Evolutionary conservation across 1,139 yeast species (phyloP).

Genomic region (Suhomyces yuchorum): DNA sequence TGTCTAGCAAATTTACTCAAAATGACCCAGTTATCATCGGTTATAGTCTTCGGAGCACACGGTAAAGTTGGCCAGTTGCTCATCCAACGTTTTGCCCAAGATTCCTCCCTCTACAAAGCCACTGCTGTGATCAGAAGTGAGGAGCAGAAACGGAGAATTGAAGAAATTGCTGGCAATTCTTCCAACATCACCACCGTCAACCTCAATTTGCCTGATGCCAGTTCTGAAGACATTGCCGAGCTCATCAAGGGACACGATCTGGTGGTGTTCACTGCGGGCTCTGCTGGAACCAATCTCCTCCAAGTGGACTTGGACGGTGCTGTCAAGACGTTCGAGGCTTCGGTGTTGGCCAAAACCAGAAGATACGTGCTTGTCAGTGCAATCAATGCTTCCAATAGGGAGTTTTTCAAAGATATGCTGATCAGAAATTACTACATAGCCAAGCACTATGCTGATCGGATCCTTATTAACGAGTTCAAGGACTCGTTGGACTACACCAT

Average conservation of each 20-base stretch:
- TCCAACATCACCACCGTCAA: constrained; percentile 38
- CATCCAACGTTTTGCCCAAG: constrained; percentile 28
- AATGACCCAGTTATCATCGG: constrained; percentile 10
- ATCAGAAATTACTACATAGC: constrained; percentile 50
- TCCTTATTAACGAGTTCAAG: constrained; percentile 37
- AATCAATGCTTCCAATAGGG: constrained; percentile 52
- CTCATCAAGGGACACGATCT: constrained; percentile 53
- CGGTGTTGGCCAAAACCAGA: constrained; percentile 45
- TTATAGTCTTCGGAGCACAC: constrained; percentile 57
- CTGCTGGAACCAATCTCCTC: constrained; percentile 58
- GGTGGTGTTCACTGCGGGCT: constrained; percentile 65
- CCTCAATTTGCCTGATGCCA: constrained; percentile 40
- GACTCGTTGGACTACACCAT: constrained; percentile 51
- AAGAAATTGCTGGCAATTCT: constrained; percentile 28
- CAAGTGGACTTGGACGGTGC: constrained; percentile 66
- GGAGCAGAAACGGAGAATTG: constrained; percentile 44
- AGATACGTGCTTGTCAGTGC: constrained; percentile 62
- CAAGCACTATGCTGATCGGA: constrained; percentile 58
- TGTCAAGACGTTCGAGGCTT: constrained; percentile 59
- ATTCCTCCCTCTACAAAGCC: constrained; percentile 32
- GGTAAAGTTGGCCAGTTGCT: constrained; percentile 57
- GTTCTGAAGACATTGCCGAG: constrained; percentile 35
- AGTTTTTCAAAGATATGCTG: constrained; percentile 29
- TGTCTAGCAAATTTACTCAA: too few species aligned
- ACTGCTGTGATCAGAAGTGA: constrained; percentile 54